phyloP scores from a whole-genome alignment of 1,139 yeast species.

The Scheffersomyces stambukii region DNA sequence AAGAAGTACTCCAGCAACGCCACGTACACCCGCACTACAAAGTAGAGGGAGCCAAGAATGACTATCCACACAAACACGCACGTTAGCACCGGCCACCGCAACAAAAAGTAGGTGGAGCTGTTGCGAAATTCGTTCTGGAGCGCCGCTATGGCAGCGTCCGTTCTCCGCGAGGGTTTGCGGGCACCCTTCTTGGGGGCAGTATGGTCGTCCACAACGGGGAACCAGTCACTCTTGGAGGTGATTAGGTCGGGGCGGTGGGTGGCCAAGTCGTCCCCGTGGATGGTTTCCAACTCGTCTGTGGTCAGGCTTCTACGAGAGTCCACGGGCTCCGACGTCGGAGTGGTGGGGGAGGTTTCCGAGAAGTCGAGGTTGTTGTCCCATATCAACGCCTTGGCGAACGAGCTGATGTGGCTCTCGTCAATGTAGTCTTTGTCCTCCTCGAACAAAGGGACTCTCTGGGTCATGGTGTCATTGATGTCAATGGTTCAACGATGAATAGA shows the following conservation, averaged over 20 bases:
- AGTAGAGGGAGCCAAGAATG: constrained; percentile 47
- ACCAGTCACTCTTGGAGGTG: constrained; percentile 65
- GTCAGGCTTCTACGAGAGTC: constrained; percentile 3
- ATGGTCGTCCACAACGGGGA: constrained; percentile 41
- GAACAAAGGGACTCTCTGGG: constrained; percentile 12
- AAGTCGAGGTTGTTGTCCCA: constrained; percentile 24
- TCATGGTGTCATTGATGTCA: constrained; percentile 1
- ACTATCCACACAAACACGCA: constrained; percentile 52
- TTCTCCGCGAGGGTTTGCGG: constrained; percentile 2
- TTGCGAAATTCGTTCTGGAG: constrained; percentile 42
- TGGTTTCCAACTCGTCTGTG: constrained; percentile 5
- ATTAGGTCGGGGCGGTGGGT: constrained; percentile 32
- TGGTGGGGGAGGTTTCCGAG: constrained; percentile 9
- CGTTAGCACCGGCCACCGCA: constrained; percentile 64
- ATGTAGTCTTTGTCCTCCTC: constrained; percentile 34
- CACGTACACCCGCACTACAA: constrained; percentile 55
- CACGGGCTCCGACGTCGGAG: constrained; percentile 6
- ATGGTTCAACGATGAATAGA: neutral
- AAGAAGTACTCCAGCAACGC: constrained; percentile 57
- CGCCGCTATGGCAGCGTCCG: constrained; percentile 9
- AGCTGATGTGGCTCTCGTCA: constrained; percentile 33
- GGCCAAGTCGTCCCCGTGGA: constrained; percentile 5
- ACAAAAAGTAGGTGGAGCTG: constrained; percentile 47
- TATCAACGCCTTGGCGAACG: constrained; percentile 38
- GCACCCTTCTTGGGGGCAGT: constrained; percentile 1